Evolutionary conservation across 1,284 basidiomycete genomes (phyloP).

Genomic region (Farysia itapuensis): DNA sequence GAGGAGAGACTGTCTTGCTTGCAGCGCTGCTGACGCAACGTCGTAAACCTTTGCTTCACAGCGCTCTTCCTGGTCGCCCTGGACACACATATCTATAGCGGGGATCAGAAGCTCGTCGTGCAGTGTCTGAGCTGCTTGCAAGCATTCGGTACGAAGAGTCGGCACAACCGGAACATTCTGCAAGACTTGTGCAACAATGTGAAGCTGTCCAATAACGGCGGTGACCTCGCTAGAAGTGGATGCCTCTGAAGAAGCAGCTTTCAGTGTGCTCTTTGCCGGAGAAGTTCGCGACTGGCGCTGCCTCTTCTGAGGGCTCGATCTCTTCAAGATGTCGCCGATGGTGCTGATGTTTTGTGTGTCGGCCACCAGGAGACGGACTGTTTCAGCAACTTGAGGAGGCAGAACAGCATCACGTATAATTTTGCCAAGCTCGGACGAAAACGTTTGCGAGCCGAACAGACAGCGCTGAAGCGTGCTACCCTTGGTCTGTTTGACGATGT

Average conservation of each 20-base stretch:
- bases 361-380: too few species aligned
- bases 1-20: conserved; percentile 15
- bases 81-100: conserved; percentile 13
- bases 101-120: conserved; percentile 18
- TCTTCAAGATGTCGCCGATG: too few species aligned
- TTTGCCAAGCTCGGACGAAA: conserved; percentile 17
- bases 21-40: conserved; percentile 26
- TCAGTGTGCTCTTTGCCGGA: too few species aligned
- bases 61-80: background rate
- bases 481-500: conserved; percentile 2
- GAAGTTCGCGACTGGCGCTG: too few species aligned
- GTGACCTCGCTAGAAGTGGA: too few species aligned
- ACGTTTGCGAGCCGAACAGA: conserved; percentile 24
- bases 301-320: too few species aligned
- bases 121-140: conserved; percentile 23
- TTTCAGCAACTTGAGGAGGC: conserved; percentile 28
- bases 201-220: background rate
- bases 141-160: conserved; percentile 13
- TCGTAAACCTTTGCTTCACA: too few species aligned
- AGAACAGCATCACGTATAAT: conserved; percentile 22
- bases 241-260: too few species aligned
- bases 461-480: background rate
- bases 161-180: conserved; percentile 19
- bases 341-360: conserved; percentile 2
- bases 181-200: conserved; percentile 1